A percentile compares a stretch with the other conserved stretches of the same genome.
Conservation (phyloP, 23 red algal genomes). For the Chondrus crispus region DNA sequence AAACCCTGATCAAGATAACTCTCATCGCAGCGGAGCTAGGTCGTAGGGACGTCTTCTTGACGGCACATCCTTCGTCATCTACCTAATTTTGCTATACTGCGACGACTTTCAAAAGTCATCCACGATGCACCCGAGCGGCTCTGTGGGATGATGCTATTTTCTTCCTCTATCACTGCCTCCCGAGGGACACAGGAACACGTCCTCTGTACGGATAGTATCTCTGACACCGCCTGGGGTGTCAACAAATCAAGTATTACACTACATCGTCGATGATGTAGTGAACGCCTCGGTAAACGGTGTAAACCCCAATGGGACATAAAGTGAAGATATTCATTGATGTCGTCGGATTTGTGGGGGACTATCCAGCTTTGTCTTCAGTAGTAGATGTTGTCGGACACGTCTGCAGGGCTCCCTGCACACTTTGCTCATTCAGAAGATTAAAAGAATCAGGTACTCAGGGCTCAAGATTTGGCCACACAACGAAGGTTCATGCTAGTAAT, state of each 20-base stretch:
- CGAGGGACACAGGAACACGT: background rate
- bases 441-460: background rate
- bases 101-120: background rate
- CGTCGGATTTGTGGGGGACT: background rate
- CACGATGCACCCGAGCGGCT: background rate
- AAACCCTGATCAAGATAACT: too few species aligned
- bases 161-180: background rate
- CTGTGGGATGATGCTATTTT: background rate
- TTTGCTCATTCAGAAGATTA: background rate
- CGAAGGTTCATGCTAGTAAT: background rate
- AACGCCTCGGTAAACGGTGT: background rate
- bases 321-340: slow-evolving; percentile 25
- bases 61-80: background rate
- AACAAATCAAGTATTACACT: background rate
- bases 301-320: background rate
- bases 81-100: background rate
- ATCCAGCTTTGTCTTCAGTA: background rate
- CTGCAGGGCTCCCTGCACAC: background rate
- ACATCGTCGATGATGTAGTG: background rate
- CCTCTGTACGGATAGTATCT: background rate
- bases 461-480: background rate
- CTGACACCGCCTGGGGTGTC: background rate
- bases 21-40: too few species aligned
- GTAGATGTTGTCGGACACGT: background rate
- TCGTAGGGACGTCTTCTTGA: too few species aligned